phyloP scores from a whole-genome alignment of 1,139 yeast species.

The Nadsonia commutata region DNA sequence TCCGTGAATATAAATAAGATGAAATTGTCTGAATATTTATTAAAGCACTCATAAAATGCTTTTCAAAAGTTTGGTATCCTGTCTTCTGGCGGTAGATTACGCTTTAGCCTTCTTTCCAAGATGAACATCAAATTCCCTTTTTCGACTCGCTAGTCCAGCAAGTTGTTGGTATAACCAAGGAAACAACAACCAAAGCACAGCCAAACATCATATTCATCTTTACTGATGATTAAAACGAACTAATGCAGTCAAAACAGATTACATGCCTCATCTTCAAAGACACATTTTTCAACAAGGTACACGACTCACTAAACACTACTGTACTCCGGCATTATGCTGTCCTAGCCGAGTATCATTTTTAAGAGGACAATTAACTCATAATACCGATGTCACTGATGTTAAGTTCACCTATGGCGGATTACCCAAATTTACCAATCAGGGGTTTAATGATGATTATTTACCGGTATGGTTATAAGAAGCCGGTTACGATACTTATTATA shows the following conservation, averaged over 20 bases:
- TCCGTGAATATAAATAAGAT: no score
- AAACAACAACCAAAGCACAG: no score
- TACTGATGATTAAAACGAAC: conserved; percentile 7
- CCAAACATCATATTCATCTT: conserved; percentile 6
- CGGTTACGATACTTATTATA: conserved; percentile 7
- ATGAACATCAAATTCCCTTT: no score
- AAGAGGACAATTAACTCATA: conserved; percentile 6
- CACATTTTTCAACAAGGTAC: conserved; percentile 4
- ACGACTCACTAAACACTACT: conserved; percentile 2
- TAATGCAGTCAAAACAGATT: conserved; percentile 4
- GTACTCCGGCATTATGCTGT: conserved; percentile 7
- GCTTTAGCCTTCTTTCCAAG: no score
- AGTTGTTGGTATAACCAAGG: no score
- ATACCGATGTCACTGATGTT: conserved; percentile 7
- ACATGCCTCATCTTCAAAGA: conserved; percentile 4
- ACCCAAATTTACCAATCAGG: conserved; percentile 6
- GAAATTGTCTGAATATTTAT: no score
- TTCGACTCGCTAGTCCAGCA: no score
- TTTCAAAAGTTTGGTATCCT: no score
- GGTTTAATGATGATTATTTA: conserved; percentile 5
- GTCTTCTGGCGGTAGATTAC: no score
- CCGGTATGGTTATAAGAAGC: conserved; percentile 8
- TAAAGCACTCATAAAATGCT: no score
- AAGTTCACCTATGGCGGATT: conserved; percentile 6
- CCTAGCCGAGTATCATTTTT: conserved; percentile 6